Percentiles rank a stretch among this genome's conserved stretches.
These are phyloP conservation scores for Theobroma grandiflorum DNA, from an alignment of 441 rosid species.

Conservation along the genomic window DNA sequence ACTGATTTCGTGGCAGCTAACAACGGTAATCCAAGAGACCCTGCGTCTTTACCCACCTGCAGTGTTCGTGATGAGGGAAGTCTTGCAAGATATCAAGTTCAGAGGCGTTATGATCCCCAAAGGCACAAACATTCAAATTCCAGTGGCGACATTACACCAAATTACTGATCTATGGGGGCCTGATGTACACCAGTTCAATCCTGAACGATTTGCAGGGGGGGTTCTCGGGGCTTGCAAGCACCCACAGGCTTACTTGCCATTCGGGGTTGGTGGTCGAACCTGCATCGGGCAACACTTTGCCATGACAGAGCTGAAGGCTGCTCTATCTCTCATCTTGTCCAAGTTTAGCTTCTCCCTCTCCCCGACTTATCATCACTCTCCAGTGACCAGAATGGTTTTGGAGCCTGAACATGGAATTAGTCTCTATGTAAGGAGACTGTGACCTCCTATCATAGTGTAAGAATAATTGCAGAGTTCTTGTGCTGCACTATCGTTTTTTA, in stretches of 20 bases:
- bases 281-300: conserved; percentile 56
- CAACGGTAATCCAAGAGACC: conserved; percentile 59
- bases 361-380: conserved; percentile 45
- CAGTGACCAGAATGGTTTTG: conserved; percentile 38
- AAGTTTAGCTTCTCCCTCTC: conserved; percentile 45
- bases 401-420: conserved; percentile 47
- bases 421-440: conserved; percentile 28
- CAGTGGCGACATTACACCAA: conserved; percentile 39
- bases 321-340: conserved; percentile 42
- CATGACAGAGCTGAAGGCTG: conserved; percentile 48
- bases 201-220: conserved; percentile 47
- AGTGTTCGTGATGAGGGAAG: conserved; percentile 31
- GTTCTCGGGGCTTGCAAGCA: conserved; percentile 36
- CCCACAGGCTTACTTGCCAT: conserved; percentile 49
- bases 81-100: conserved; percentile 37
- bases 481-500: background rate
- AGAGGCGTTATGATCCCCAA: conserved; percentile 37
- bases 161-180: conserved; percentile 47
- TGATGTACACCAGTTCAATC: conserved; percentile 45
- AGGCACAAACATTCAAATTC: conserved; percentile 46
- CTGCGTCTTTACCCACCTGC: conserved; percentile 55
- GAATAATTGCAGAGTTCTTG: too few relatives aligned
- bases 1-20: conserved; percentile 35
- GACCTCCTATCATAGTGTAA: background rate
- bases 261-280: conserved; percentile 44